Base-by-base conservation (phyloP, 345 rosid species). In the Aquilaria yunnanensis region DNA sequence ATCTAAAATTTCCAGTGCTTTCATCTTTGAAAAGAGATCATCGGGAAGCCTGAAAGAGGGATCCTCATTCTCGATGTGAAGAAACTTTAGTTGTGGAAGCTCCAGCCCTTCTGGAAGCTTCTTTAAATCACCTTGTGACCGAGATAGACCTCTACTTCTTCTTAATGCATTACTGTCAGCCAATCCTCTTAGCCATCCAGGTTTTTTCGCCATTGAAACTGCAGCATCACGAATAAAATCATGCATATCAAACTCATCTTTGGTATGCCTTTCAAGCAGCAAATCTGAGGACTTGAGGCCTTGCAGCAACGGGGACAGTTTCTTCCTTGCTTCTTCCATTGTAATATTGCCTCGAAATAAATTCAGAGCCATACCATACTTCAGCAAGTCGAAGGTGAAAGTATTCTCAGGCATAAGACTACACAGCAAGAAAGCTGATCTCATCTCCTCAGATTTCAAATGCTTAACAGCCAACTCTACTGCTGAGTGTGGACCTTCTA, bases 391-490 rank as follows among this genome's bases (percentile, higher is more conserved):
- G 0, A 0, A 3, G 10, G 63, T 13, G 1, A 13, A 45, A 47
- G 67, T 14, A 41, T 14, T 41, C 30, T 6, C 6, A 5, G 33
- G 50, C 32, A 66, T 34, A 33, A 32, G 64, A 47, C 67, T 53
- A 47, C 66, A 81, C 46, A 75, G 70, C 47, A 66, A 33, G 51
- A 82, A 82, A 7, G 67, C 29, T n/a, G 67, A 51, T 37, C 74
- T 70, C 4, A 74, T 62, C 14, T 66, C 73, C 1, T 79, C 60
- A 1, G 60, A 45, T 11, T 9, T 52, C 14, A 82, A 46, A 32
- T 63, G 64, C 6, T 63, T 31, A 51, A 56, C 74, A 49, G 76
- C 75, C 32, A 75, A 10, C 55, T 72, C 59, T 13, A 77, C 1
- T 10, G 59, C 53, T 1, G 32, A 11, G 6, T 43, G 48, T 2